Conservation (phyloP, 495 filamentous ascomycete genomes). For the Neurospora discreta region DNA sequence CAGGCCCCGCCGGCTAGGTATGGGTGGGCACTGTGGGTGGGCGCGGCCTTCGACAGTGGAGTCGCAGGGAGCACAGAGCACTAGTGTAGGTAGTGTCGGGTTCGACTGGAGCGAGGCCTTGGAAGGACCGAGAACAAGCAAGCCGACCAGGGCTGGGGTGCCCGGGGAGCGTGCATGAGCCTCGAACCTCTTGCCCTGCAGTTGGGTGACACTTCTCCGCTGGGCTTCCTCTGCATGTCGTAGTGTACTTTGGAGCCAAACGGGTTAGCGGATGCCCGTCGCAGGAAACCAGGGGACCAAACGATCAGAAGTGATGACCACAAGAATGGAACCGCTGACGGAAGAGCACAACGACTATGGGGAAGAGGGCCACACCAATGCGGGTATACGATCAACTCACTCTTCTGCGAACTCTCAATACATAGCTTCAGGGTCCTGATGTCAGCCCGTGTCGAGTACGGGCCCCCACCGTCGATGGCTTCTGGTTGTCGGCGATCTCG, state of each 20-base stretch:
- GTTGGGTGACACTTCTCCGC: not conserved
- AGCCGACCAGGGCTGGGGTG: not conserved
- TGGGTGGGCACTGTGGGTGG: not conserved
- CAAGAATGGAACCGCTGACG: not conserved
- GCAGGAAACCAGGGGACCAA: not conserved
- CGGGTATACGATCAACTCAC: not conserved
- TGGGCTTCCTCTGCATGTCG: not conserved
- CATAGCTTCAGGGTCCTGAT: not conserved
- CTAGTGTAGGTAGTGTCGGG: too few species aligned
- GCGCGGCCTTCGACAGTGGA: not conserved
- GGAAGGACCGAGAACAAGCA: not conserved
- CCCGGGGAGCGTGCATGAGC: not conserved
- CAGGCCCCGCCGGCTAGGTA: not conserved
- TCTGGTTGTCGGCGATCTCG: not conserved
- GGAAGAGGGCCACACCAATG: not conserved
- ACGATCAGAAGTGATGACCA: not conserved
- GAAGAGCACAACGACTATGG: not conserved
- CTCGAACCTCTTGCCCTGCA: not conserved
- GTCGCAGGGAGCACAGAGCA: not conserved
- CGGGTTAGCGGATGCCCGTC: not conserved
- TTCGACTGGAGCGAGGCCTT: not conserved
- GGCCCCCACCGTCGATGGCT: not conserved
- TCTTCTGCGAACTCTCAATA: not conserved
- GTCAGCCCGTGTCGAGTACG: not conserved
- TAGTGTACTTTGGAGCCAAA: not conserved